phyloP scores from a whole-genome alignment of 371 early-diverging fungal genomes.

The Coemansia sp. region DNA sequence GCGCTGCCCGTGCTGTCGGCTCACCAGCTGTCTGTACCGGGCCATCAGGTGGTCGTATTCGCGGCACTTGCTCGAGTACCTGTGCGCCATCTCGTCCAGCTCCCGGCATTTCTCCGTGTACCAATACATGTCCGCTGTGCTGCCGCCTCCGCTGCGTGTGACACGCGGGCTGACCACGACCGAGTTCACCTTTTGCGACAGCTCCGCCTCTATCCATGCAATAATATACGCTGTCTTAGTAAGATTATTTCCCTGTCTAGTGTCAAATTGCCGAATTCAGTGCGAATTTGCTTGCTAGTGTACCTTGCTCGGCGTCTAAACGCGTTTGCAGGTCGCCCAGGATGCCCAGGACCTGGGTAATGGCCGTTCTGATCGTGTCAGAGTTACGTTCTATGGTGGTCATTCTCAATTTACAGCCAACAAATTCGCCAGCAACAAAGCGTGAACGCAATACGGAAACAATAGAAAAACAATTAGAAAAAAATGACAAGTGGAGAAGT shows the following conservation, averaged over 20 bases:
- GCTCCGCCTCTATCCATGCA: not conserved
- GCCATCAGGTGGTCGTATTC: slow-evolving; percentile 29
- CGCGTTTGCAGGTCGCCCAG: slow-evolving; percentile 23
- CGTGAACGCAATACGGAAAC: slow-evolving; percentile 4
- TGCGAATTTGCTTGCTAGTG: not conserved
- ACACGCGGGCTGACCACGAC: not conserved
- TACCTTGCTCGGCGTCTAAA: slow-evolving; percentile 13
- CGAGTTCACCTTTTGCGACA: not conserved
- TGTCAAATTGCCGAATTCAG: not conserved
- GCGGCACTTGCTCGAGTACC: slow-evolving; percentile 25
- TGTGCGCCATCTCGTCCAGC: slow-evolving; percentile 20
- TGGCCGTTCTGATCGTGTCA: slow-evolving; percentile 20
- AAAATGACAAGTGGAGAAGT: too few species aligned
- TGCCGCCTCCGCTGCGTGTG: not conserved
- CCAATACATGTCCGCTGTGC: slow-evolving; percentile 7
- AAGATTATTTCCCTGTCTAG: not conserved
- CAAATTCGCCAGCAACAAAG: not conserved
- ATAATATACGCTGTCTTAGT: not conserved
- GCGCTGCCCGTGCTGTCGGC: not conserved
- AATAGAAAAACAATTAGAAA: not conserved
- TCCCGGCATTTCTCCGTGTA: slow-evolving; percentile 34
- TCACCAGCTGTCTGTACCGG: slow-evolving; percentile 10
- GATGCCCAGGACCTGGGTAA: slow-evolving; percentile 25
- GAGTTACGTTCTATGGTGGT: not conserved
- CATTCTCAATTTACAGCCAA: not conserved